Evolutionary conservation across 345 rosid species (phyloP), one percentile per base, ranked within the genome.

Genomic region (Hirschfeldia incana): DNA sequence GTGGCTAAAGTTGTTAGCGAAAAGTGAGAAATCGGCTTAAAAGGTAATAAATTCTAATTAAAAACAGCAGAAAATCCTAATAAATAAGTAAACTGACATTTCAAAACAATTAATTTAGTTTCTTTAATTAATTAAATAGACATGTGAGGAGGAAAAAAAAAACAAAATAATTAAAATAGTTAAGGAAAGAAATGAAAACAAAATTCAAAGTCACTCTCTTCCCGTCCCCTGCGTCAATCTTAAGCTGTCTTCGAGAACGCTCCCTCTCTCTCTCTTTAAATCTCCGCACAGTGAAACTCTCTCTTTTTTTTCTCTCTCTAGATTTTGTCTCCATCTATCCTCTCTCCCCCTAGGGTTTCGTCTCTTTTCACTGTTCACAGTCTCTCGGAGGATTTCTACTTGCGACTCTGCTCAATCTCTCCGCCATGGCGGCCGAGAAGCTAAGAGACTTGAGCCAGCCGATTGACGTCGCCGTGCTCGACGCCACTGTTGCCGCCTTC

Each of bases 401-500:
- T 74, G 60, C 39, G 59, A 69, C 51, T 61, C 57, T 13, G 16
- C 46, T 13, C 30, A 29, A 29, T 79, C 80, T 79, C 72, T 74
- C 76, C 49, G 88, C 74, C 80, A 90, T 96, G 97, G 99, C 97
- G 84, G 97, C 95, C 59, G 99, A 93, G 87, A 93, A 88, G 85
- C 91, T 96, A 60, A 79, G 97, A 73, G 97, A 96, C 87, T 90
- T 96, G 87, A 93, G 94, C 79, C 90, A 89, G 83, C 93, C 97
- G 74, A 92, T 96, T 79, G 98, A 96, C 84, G 99, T 93, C 73
- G 81, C 80, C 77, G 76, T 93, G 73, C 98, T 93, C 76, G 97
- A 96, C 76, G 97, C 97, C 42, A 96, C 99, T 69, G 98, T 96
- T 69, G 94, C 97, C 33, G 99, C 99, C 75, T 96, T 96, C 87